These are phyloP conservation scores for Thermoascus crustaceus DNA, from an alignment of 2,329 filamentous ascomycete genomes.

Conservation along the genomic window DNA sequence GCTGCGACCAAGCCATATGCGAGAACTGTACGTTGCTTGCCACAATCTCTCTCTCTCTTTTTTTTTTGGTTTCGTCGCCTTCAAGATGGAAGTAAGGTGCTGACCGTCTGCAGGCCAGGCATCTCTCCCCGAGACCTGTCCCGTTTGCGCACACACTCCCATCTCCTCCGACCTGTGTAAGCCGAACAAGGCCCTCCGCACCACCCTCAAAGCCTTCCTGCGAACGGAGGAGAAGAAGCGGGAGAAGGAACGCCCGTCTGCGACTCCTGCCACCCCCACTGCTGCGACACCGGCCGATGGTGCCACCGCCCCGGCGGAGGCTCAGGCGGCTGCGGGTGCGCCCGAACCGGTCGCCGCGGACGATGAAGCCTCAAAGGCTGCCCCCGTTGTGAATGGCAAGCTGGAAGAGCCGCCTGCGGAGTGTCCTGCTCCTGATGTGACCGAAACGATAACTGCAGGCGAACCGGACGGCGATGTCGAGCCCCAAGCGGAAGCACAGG, in stretches of 20 bases:
- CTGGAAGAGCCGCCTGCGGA: conserved; percentile 9
- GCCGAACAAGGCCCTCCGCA: conserved; percentile 81
- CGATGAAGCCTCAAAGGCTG: conserved; percentile 6
- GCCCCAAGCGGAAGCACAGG: conserved; percentile 10
- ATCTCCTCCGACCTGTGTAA: conserved; percentile 80
- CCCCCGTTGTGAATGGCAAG: conserved; percentile 8
- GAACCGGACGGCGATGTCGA: conserved; percentile 4
- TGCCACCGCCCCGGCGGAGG: conserved; percentile 11
- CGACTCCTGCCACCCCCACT: conserved; percentile 24
- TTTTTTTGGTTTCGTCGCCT: conserved; percentile 2
- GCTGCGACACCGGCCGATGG: conserved; percentile 17
- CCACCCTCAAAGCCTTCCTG: conserved; percentile 83
- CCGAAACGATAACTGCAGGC: no score
- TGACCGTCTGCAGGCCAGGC: conserved; percentile 54
- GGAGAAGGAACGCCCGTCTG: conserved; percentile 49
- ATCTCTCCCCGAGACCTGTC: conserved; percentile 69
- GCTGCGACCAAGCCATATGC: conserved; percentile 93
- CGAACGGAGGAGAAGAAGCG: conserved; percentile 87
- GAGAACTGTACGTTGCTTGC: conserved; percentile 62
- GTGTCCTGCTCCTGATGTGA: conserved; percentile 4
- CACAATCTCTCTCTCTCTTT: conserved; percentile 2
- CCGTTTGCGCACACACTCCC: conserved; percentile 86
- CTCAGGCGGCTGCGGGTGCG: conserved; percentile 12
- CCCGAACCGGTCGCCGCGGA: conserved; percentile 10
- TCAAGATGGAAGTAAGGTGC: conserved; percentile 4